Conservation (phyloP, 148 eudicot genomes). For the Agrostemma githago region DNA sequence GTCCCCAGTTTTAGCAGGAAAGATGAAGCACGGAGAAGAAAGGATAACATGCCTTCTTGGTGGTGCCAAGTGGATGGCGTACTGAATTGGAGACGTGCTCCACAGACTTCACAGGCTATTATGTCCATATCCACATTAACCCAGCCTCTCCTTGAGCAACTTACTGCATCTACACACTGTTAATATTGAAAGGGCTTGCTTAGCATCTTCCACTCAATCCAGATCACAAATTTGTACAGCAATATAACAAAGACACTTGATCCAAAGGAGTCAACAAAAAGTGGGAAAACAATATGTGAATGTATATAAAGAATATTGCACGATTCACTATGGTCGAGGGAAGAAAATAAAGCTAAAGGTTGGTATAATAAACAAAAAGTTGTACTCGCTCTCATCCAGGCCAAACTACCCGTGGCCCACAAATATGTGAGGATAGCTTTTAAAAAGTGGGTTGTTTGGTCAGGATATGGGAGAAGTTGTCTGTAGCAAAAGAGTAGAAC, state of each 20-base stretch:
- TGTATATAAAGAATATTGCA: background rate
- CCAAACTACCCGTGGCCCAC: too few species aligned
- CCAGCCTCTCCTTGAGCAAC: slow-evolving; percentile 97
- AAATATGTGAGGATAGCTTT: too few species aligned
- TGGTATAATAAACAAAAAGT: background rate
- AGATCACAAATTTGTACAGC: background rate
- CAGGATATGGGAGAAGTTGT: background rate
- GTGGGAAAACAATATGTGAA: background rate
- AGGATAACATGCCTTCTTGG: slow-evolving; percentile 58
- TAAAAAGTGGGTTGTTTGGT: too few species aligned
- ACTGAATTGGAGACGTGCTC: slow-evolving; percentile 72
- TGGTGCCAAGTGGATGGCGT: slow-evolving; percentile 79
- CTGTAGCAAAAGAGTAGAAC: background rate
- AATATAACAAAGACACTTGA: slow-evolving; percentile 2
- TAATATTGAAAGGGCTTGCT: slow-evolving; percentile 11
- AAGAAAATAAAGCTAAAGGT: background rate
- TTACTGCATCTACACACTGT: slow-evolving; percentile 77
- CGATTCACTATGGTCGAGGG: background rate
- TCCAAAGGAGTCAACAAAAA: background rate
- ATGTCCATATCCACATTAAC: slow-evolving; percentile 76
- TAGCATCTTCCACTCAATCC: background rate
- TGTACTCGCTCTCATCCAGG: too few species aligned
- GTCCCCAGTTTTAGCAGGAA: background rate
- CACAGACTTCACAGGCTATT: slow-evolving; percentile 80
- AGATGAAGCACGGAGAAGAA: background rate